phyloP scores from a whole-genome alignment of 495 filamentous ascomycete genomes.

The Hyaloscypha variabilis region DNA sequence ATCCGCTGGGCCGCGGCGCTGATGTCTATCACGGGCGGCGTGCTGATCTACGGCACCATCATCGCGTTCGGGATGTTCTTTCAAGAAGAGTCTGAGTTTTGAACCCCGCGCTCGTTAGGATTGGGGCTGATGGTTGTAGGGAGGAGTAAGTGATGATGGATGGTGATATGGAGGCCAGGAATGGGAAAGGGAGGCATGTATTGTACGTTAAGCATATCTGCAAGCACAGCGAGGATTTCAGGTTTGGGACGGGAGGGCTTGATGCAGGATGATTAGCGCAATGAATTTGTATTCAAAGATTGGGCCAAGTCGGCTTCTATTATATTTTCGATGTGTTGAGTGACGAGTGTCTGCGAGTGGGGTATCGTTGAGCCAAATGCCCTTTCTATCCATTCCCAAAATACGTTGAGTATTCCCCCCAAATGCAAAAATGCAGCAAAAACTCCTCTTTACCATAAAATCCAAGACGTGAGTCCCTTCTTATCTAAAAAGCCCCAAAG shows the following conservation, averaged over 20 bases:
- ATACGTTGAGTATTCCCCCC: conserved; percentile 33
- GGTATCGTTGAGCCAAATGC: conserved; percentile 27
- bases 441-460: background rate
- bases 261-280: conserved; percentile 4
- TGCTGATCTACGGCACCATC: conserved; percentile 97
- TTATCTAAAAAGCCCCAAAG: conserved; percentile 52
- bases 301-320: too few relatives aligned
- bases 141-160: background rate
- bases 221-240: background rate
- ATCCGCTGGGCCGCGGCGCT: conserved; percentile 86
- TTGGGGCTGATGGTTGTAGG: background rate
- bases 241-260: background rate
- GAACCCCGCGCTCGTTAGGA: background rate
- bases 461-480: conserved; percentile 6
- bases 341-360: background rate
- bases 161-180: background rate
- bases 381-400: conserved; percentile 1
- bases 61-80: conserved; percentile 98
- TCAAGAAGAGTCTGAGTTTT: conserved; percentile 89
- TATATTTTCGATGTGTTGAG: background rate
- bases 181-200: background rate
- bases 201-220: conserved; percentile 1
- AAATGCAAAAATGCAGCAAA: background rate
- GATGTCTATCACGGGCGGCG: conserved; percentile 91
- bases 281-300: background rate